Percentiles rank a stretch among this genome's conserved stretches.
phyloP scores from a whole-genome alignment of 2,329 filamentous ascomycete genomes.

The Rhinocladiella similis region DNA sequence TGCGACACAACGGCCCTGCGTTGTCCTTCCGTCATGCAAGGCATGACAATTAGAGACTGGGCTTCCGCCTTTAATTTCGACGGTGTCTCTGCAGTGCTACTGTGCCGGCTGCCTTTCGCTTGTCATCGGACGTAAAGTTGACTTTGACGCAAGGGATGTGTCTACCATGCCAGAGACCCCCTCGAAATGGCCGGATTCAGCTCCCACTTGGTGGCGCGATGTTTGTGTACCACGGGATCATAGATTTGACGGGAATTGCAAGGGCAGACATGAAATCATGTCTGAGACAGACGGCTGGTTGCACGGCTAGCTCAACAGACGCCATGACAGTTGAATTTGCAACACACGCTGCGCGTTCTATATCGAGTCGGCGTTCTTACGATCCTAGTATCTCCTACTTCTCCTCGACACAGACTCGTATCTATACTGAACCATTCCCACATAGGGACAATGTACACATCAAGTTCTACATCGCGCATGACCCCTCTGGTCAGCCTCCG shows the following conservation, averaged over 20 bases:
- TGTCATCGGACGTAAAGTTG: background rate
- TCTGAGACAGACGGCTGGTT: conserved; percentile 6
- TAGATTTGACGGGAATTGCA: conserved; percentile 12
- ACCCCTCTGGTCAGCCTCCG: conserved; percentile 1
- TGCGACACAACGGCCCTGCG: conserved; percentile 9
- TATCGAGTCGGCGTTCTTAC: background rate
- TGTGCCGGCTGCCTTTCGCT: background rate
- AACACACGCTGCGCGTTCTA: conserved; percentile 10
- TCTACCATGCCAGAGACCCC: background rate
- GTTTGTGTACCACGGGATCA: conserved; percentile 7
- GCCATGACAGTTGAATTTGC: conserved; percentile 19
- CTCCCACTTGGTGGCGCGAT: conserved; percentile 1
- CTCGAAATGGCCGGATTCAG: conserved; percentile 12
- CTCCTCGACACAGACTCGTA: background rate
- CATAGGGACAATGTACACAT: conserved; percentile 11
- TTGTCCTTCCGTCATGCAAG: conserved; percentile 14
- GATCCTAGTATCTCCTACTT: conserved; percentile 20
- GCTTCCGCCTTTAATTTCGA: conserved; percentile 9
- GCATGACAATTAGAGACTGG: conserved; percentile 24
- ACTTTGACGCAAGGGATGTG: conserved; percentile 18
- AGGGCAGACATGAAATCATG: conserved; percentile 8
- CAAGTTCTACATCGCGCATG: background rate
- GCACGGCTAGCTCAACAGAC: background rate
- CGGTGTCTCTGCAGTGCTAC: conserved; percentile 1
- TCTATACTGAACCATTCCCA: conserved; percentile 5